phyloP scores from a whole-genome alignment of 345 rosid species.

The Aquilaria yunnanensis region DNA sequence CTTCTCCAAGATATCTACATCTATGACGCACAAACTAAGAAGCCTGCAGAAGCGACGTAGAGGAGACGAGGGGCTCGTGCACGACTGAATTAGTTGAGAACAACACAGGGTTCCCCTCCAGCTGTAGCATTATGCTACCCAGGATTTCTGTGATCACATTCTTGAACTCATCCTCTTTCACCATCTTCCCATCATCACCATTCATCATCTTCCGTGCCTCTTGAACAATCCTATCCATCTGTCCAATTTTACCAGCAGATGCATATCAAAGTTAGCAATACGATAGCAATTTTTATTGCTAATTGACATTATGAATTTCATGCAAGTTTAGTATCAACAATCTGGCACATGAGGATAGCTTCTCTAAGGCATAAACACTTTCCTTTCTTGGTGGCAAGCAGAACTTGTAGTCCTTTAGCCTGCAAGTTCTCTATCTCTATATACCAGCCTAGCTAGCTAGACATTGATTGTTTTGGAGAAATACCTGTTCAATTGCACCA shows the following conservation, averaged over 20 bases:
- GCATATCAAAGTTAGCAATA: no score
- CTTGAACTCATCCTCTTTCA: constrained; percentile 88
- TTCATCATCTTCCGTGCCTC: constrained; percentile 54
- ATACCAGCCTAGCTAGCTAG: no score
- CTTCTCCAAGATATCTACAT: no score
- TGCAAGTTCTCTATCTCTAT: no score
- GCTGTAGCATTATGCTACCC: constrained; percentile 79
- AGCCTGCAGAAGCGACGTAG: constrained; percentile 44
- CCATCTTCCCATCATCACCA: constrained; percentile 67
- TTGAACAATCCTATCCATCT: constrained; percentile 61
- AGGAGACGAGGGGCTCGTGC: constrained; percentile 78
- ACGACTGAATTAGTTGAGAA: constrained; percentile 80
- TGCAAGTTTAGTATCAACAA: no score
- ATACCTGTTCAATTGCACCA: constrained; percentile 78
- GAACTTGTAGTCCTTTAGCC: no score
- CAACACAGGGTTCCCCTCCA: constrained; percentile 65
- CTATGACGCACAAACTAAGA: neutral
- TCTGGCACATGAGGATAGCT: neutral
- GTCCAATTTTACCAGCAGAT: constrained; percentile 7
- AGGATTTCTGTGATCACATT: constrained; percentile 58
- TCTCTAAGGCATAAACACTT: neutral
- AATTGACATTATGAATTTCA: no score
- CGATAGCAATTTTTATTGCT: no score
- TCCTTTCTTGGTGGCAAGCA: no score
- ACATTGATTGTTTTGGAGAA: no score